Percentiles rank a stretch among this genome's conserved stretches.
phyloP scores from a whole-genome alignment of 495 filamentous ascomycete species.

The Penicillium mononematosum region DNA sequence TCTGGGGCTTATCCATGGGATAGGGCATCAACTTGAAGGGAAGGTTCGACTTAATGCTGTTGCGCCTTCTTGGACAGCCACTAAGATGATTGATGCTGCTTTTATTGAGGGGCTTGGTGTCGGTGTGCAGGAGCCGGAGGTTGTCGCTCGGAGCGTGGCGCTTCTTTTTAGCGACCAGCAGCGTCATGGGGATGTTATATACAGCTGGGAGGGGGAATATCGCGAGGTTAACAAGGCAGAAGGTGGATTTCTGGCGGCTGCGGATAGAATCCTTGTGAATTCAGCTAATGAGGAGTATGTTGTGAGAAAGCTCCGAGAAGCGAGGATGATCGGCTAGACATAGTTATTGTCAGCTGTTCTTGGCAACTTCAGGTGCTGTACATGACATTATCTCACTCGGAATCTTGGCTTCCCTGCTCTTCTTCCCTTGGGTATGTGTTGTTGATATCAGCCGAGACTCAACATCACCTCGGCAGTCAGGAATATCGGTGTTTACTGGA shows the following conservation, averaged over 20 bases:
- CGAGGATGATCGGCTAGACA: background rate
- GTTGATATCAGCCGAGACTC: no score
- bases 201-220: slow-evolving; percentile 39
- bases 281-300: slow-evolving; percentile 17
- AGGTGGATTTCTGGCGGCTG: slow-evolving; percentile 25
- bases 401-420: background rate
- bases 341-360: slow-evolving; percentile 1
- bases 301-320: slow-evolving; percentile 12
- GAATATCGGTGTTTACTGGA: slow-evolving; percentile 9
- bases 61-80: slow-evolving; percentile 44
- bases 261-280: slow-evolving; percentile 14
- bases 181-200: slow-evolving; percentile 40
- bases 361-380: background rate
- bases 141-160: slow-evolving; percentile 40
- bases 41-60: slow-evolving; percentile 42
- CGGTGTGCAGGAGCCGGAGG: slow-evolving; percentile 30
- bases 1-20: slow-evolving; percentile 35
- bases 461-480: slow-evolving; percentile 9
- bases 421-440: no score
- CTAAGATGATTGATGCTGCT: slow-evolving; percentile 29
- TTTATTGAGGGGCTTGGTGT: slow-evolving; percentile 26
- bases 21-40: slow-evolving; percentile 16
- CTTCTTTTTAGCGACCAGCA: slow-evolving; percentile 35
- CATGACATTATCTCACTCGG: no score
- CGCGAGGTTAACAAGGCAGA: slow-evolving; percentile 39